These are phyloP conservation scores for Linum trigynum DNA, from an alignment of 345 rosid genomes.

Conservation along the genomic window DNA sequence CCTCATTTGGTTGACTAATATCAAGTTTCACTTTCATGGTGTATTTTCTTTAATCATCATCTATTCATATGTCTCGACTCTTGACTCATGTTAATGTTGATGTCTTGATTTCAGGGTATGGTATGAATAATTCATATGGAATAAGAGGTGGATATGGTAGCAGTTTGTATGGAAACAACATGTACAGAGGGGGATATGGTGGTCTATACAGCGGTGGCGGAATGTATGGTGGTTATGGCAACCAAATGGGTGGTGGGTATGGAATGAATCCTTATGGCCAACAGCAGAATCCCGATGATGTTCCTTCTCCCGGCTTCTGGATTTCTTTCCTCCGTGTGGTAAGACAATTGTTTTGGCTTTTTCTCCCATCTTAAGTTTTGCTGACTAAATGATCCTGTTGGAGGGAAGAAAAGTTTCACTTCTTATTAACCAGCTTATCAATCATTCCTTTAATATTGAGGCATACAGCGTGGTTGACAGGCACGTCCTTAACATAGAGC, in stretches of 20 bases:
- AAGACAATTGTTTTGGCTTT: neutral
- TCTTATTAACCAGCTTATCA: neutral
- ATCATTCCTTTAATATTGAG: neutral
- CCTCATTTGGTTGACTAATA: neutral
- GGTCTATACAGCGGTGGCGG: constrained; percentile 54
- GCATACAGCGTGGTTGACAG: neutral
- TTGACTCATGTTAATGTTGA: neutral
- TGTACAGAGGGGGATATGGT: constrained; percentile 17
- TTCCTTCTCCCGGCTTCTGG: constrained; percentile 96
- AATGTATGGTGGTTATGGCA: constrained; percentile 41
- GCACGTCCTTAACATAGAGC: neutral
- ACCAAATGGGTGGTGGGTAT: constrained; percentile 13
- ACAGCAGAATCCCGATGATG: constrained; percentile 67
- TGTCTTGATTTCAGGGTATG: constrained; percentile 45
- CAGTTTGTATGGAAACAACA: neutral
- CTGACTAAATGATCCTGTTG: neutral
- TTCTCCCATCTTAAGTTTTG: neutral
- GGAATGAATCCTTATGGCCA: constrained; percentile 77
- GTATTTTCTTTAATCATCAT: too few relatives aligned
- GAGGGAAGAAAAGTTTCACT: neutral
- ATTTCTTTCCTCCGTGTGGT: constrained; percentile 91
- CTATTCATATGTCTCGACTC: neutral
- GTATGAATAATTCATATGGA: constrained; percentile 48
- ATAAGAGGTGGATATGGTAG: constrained; percentile 28
- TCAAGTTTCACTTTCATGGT: too few relatives aligned